Evolutionary conservation across 306 rosid species (phyloP).

Genomic region (Begonia fuchsioides): DNA sequence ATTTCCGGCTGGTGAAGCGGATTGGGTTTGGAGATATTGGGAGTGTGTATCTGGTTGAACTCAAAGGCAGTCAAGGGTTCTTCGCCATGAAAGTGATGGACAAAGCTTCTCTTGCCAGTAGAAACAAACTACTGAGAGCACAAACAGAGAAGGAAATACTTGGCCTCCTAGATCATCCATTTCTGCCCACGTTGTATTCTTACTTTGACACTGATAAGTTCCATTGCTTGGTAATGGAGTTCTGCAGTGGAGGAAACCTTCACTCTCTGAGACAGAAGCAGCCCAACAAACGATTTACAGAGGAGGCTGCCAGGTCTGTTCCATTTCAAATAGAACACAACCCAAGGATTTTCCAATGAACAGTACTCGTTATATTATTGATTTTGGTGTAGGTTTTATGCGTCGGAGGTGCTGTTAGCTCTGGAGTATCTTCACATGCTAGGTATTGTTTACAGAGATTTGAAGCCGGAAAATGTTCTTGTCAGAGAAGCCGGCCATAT

Average conservation of each 20-base stretch:
- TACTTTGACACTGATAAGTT: constrained; percentile 74
- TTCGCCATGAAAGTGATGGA: constrained; percentile 93
- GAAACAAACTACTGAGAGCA: constrained; percentile 74
- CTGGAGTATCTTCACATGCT: constrained; percentile 95
- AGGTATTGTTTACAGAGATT: constrained; percentile 83
- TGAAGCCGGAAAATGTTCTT: constrained; percentile 79
- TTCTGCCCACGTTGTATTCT: constrained; percentile 78
- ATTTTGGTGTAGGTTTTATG: constrained; percentile 29
- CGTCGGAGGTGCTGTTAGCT: constrained; percentile 68
- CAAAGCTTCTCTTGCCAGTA: constrained; percentile 68
- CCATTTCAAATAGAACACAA: no score
- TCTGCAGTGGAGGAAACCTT: constrained; percentile 83
- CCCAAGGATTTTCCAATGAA: no score
- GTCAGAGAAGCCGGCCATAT: constrained; percentile 85
- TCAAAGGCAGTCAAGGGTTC: constrained; percentile 33
- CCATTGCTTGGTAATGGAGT: constrained; percentile 85
- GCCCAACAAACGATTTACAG: constrained; percentile 67
- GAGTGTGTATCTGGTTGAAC: constrained; percentile 68
- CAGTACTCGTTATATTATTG: no score
- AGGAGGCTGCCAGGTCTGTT: constrained; percentile 64
- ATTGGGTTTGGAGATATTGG: constrained; percentile 83
- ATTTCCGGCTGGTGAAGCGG: constrained; percentile 76
- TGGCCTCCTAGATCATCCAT: constrained; percentile 88
- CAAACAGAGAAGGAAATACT: constrained; percentile 90
- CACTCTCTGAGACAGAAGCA: constrained; percentile 87